These are phyloP conservation scores for Fusarium staphyleae DNA, from an alignment of 2,329 filamentous ascomycete genomes.

Conservation along the genomic window DNA sequence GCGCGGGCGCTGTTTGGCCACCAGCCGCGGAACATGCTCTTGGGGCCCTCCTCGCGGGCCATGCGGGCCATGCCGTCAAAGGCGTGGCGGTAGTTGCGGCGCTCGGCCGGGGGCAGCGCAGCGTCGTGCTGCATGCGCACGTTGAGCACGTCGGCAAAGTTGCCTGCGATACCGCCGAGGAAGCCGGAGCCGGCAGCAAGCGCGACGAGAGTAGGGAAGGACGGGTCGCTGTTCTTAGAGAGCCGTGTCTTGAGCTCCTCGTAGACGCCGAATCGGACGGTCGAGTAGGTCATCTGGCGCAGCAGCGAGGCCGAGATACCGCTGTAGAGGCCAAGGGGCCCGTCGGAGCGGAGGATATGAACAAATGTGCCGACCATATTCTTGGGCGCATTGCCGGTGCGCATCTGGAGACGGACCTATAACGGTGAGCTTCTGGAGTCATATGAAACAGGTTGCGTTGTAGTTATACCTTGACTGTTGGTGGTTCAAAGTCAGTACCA, in stretches of 20 bases:
- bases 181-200: conserved; percentile 87
- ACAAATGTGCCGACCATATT: conserved; percentile 86
- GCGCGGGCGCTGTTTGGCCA: conserved; percentile 83
- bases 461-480: conserved; percentile 60
- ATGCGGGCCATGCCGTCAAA: conserved; percentile 87
- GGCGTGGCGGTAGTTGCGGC: conserved; percentile 89
- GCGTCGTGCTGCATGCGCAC: conserved; percentile 98
- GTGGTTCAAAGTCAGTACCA: conserved; percentile 29
- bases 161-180: conserved; percentile 86
- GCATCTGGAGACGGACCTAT: conserved; percentile 87
- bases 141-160: conserved; percentile 95
- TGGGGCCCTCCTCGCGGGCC: conserved; percentile 81
- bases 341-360: conserved; percentile 79
- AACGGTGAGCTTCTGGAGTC: conserved; percentile 14
- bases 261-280: conserved; percentile 95
- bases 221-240: conserved; percentile 58
- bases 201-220: conserved; percentile 78
- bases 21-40: conserved; percentile 82
- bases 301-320: conserved; percentile 92
- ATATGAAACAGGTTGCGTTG: not conserved
- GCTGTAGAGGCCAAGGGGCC: conserved; percentile 82
- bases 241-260: conserved; percentile 82
- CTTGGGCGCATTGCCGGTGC: conserved; percentile 74
- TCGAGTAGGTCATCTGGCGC: conserved; percentile 95
- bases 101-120: conserved; percentile 73